Percentiles rank a stretch among this genome's conserved stretches.
phyloP scores from a whole-genome alignment of 805 yeast genomes.

The Ascoidea tarda region DNA sequence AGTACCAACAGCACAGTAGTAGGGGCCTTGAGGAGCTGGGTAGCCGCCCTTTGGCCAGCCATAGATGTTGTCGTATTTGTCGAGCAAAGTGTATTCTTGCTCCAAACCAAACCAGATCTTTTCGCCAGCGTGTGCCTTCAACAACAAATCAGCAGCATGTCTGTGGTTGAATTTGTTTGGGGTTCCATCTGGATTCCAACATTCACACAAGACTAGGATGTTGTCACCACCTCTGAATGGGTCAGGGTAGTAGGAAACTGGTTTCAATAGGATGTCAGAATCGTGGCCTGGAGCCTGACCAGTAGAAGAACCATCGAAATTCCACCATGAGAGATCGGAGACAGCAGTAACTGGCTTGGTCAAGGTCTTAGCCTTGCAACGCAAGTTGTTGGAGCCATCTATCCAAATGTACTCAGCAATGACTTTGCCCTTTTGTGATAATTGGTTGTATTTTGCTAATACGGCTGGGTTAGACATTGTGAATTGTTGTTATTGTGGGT shows the following conservation, averaged over 20 bases:
- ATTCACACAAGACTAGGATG: constrained; percentile 87
- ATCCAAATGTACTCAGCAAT: constrained; percentile 98
- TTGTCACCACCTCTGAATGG: constrained; percentile 98
- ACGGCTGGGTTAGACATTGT: constrained; percentile 47
- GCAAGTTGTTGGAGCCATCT: constrained; percentile 78
- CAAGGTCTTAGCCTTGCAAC: constrained; percentile 92
- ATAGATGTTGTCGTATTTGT: constrained; percentile 76
- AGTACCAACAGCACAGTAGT: constrained; percentile 99
- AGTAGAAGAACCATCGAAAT: constrained; percentile 97
- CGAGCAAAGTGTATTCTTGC: constrained; percentile 96
- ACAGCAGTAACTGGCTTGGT: constrained; percentile 49
- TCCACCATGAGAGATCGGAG: constrained; percentile 96
- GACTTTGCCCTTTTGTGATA: constrained; percentile 75
- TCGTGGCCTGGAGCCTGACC: constrained; percentile 98
- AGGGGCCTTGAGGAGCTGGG: constrained; percentile 99
- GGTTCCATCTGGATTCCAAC: constrained; percentile 97
- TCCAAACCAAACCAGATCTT: constrained; percentile 96
- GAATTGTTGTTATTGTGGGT: background rate
- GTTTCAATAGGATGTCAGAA: constrained; percentile 90
- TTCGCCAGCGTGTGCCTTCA: constrained; percentile 80
- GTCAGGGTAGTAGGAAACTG: constrained; percentile 90
- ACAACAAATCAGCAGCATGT: constrained; percentile 88
- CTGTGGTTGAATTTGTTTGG: constrained; percentile 99
- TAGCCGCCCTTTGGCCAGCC: constrained; percentile 99
- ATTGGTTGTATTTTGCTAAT: constrained; percentile 67